Conservation (phyloP, 2,329 filamentous ascomycete species). For the Aspergillus tamarii region DNA sequence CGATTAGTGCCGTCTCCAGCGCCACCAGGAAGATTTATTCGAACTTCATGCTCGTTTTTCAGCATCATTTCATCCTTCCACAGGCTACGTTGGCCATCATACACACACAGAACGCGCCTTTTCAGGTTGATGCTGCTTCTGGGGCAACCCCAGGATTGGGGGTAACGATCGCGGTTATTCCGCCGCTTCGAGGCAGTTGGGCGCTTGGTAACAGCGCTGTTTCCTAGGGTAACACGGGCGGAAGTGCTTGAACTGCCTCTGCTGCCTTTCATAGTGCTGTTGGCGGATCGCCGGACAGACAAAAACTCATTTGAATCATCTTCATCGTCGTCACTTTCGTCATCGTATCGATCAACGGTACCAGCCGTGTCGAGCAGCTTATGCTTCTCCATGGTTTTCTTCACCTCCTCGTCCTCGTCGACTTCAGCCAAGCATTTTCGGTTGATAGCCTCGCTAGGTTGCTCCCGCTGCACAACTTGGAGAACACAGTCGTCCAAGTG, state of each 20-base stretch:
- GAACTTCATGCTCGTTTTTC: conserved; percentile 90
- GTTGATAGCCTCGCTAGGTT: conserved; percentile 62
- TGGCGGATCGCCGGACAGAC: conserved; percentile 49
- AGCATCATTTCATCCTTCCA: conserved; percentile 99
- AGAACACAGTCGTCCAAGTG: conserved; percentile 77
- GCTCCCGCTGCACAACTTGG: conserved; percentile 63
- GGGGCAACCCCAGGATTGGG: conserved; percentile 89
- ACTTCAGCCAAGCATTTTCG: conserved; percentile 60
- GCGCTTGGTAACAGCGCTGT: conserved; percentile 55
- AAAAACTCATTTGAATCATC: conserved; percentile 57
- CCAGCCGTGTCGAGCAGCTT: conserved; percentile 54
- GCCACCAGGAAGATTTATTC: conserved; percentile 74
- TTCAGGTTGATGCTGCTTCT: conserved; percentile 97
- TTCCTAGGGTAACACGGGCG: conserved; percentile 55
- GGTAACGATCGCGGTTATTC: conserved; percentile 93
- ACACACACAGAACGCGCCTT: conserved; percentile 92
- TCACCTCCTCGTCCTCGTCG: conserved; percentile 60
- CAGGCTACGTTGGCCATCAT: conserved; percentile 81
- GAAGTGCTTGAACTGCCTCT: conserved; percentile 57
- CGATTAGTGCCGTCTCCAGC: conserved; percentile 81
- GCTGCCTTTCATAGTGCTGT: conserved; percentile 49
- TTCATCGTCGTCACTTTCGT: conserved; percentile 60
- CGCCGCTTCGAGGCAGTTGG: conserved; percentile 64
- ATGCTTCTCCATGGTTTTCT: conserved; percentile 62
- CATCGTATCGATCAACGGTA: conserved; percentile 53